phyloP scores from a whole-genome alignment of 1,284 basidiomycete species.

The Ceratobasidium sp. region DNA sequence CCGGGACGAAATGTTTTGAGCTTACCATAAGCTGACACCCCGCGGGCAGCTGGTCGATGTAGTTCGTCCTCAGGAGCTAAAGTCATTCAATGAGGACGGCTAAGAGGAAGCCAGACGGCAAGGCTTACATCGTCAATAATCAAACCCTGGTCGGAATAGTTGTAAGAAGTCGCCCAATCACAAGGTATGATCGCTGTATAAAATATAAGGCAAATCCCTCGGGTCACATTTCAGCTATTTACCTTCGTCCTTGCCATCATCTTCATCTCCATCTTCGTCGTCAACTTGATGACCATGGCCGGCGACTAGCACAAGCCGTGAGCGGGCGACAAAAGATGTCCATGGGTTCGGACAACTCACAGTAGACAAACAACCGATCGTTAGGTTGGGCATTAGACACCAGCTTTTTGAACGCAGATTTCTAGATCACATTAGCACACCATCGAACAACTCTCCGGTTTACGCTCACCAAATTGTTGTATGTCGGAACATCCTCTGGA shows the following conservation, averaged over 20 bases:
- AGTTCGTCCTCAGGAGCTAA: neutral
- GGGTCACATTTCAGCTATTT: neutral
- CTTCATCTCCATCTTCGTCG: constrained; percentile 5
- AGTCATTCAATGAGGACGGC: no score
- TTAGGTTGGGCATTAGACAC: neutral
- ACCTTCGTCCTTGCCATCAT: constrained; percentile 17
- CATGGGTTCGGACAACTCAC: neutral
- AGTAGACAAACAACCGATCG: constrained; percentile 23
- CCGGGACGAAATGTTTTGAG: neutral
- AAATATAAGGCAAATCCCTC: neutral
- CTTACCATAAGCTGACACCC: constrained; percentile 14
- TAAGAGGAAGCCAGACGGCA: neutral
- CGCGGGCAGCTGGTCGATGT: constrained; percentile 6
- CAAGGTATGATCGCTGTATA: constrained; percentile 13
- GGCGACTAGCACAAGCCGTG: neutral
- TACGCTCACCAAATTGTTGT: constrained; percentile 6
- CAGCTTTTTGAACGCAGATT: neutral
- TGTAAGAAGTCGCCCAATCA: constrained; percentile 3
- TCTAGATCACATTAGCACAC: neutral
- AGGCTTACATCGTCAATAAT: constrained; percentile 24
- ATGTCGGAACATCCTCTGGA: neutral
- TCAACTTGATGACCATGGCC: constrained; percentile 26
- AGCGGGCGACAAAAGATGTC: neutral
- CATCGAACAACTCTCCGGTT: neutral
- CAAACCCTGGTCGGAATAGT: constrained; percentile 3